Base-by-base conservation (phyloP, 2,329 filamentous ascomycete species). In the Aureobasidium mangrovei region DNA sequence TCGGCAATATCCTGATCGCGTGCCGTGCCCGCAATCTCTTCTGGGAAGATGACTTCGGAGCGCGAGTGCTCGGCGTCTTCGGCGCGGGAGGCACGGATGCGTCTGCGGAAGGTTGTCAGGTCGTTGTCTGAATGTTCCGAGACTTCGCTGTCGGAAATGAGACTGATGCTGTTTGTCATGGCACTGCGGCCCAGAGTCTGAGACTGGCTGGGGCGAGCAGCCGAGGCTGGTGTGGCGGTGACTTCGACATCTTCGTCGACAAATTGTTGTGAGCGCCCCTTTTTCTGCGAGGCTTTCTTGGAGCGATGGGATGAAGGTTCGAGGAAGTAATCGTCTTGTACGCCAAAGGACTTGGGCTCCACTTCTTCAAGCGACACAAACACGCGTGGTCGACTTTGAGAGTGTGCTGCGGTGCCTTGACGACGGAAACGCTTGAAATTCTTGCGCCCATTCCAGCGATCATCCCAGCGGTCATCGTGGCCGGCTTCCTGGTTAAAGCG, bases 401-500 rank as follows among this genome's bases (percentile, higher is more conserved):
- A 69, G 51, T 58, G 67, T 57, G 56, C 59, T 51, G 59, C 56
- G 5, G 57, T 58, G n/a, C 62, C 61, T 36, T 78, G 78, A 27
- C 80, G 54, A 8, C 59, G 77, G 65, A 98, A 98, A 62, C 82
- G 86, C 69, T 98, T 98, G 73, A 95, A 98, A 65, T 98, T 97
- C 69, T 89, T 91, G 41, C 91, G 79, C 0, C 91, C 93, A 65
- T 96, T 95, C 93, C 93, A 98, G 38, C 77, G 78, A 0, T 88
- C 83, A 60, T 96, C 81, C 91, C 91, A 96, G 39, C 88, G 78
- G 4, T 83, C 80, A 18, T 77, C 70, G 33, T 68, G 68, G n/a
- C 72, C 65, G 18, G 64, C 67, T 51, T 70, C 60, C n/a, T 70
- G 63, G 60, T 57, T 61, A 68, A 61, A 58, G 8, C 33, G 64